Conservation (phyloP, 2,329 filamentous ascomycete genomes). For the Dactylellina parvicollis region DNA sequence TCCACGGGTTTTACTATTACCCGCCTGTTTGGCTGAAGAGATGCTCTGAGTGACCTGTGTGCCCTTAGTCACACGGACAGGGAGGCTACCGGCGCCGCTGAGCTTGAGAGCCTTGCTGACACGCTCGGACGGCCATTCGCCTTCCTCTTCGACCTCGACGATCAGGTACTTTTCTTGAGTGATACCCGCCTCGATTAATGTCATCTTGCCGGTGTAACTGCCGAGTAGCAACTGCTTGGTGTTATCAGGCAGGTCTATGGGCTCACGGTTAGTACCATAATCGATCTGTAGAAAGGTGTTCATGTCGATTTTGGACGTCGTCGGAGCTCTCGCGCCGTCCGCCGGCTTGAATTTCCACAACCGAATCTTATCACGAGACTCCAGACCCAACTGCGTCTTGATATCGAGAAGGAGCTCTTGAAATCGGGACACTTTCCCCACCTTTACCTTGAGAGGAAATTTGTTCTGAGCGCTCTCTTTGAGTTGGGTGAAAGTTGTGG, state of each 20-base stretch:
- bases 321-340: slow-evolving; percentile 62
- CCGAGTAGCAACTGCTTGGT: slow-evolving; percentile 69
- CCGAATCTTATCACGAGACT: slow-evolving; percentile 76
- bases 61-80: slow-evolving; percentile 51
- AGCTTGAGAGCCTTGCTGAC: slow-evolving; percentile 55
- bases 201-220: slow-evolving; percentile 64
- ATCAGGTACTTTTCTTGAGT: slow-evolving; percentile 55
- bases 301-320: slow-evolving; percentile 60
- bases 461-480: slow-evolving; percentile 71
- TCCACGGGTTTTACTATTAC: slow-evolving; percentile 57
- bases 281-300: slow-evolving; percentile 29
- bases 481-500: slow-evolving; percentile 68
- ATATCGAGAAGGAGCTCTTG: slow-evolving; percentile 79
- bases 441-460: slow-evolving; percentile 73
- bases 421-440: slow-evolving; percentile 75
- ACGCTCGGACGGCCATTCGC: slow-evolving; percentile 47
- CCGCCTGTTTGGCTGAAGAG: slow-evolving; percentile 44
- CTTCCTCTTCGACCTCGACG: slow-evolving; percentile 49
- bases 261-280: slow-evolving; percentile 61
- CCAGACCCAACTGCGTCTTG: slow-evolving; percentile 75
- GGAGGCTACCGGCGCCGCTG: slow-evolving; percentile 31
- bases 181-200: slow-evolving; percentile 60
- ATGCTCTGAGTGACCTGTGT: slow-evolving; percentile 54
- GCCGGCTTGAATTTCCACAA: slow-evolving; percentile 72
- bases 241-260: slow-evolving; percentile 55